Evolutionary conservation across 352 stramenopile genomes (phyloP).

Genomic region (Globisporangium nunn): DNA sequence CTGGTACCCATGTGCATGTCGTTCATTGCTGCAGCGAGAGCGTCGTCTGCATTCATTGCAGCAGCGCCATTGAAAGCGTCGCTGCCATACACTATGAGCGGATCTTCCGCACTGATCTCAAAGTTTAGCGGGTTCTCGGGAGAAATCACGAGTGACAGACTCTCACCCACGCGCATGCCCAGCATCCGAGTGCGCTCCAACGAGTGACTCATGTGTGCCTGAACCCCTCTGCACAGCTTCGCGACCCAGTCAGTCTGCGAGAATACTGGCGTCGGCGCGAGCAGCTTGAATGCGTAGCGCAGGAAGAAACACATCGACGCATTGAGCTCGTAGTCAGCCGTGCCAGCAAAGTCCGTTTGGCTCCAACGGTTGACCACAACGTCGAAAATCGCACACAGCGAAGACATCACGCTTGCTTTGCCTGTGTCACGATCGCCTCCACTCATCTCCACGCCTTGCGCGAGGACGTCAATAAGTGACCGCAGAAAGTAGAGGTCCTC

Average conservation of each 20-base stretch:
- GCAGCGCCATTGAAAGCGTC: constrained; percentile 16
- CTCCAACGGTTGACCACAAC: constrained; percentile 52
- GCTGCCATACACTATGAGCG: constrained; percentile 27
- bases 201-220: constrained; percentile 66
- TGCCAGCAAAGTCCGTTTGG: constrained; percentile 36
- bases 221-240: constrained; percentile 65
- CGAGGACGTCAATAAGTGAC: constrained; percentile 36
- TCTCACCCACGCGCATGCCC: constrained; percentile 71
- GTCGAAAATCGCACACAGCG: constrained; percentile 47
- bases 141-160: constrained; percentile 45
- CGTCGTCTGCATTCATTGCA: neutral
- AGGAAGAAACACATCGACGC: constrained; percentile 60
- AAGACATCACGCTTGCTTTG: constrained; percentile 4
- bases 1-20: neutral
- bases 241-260: constrained; percentile 43
- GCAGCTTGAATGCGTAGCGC: constrained; percentile 35
- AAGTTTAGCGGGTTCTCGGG: constrained; percentile 61
- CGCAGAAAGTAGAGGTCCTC: constrained; percentile 44
- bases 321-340: constrained; percentile 48
- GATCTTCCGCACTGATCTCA: constrained; percentile 35
- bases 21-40: neutral
- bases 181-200: constrained; percentile 43
- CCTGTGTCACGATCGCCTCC: neutral
- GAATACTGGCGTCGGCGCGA: constrained; percentile 22
- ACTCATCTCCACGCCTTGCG: neutral